Base-by-base conservation (phyloP, 257 asterid species). In the Nicotiana paniculata region DNA sequence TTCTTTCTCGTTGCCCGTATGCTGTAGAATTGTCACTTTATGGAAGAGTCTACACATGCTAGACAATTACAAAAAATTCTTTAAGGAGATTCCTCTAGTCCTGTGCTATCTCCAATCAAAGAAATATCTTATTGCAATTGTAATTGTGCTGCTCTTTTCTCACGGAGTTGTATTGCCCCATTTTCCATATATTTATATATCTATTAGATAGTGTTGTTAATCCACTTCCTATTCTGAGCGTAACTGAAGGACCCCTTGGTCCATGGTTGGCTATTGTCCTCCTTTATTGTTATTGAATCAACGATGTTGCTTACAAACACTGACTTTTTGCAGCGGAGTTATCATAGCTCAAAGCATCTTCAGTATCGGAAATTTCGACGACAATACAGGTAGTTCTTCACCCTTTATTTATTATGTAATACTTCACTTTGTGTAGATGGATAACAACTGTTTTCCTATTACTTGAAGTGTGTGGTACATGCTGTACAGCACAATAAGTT, bases 341-440 rank as follows among this genome's bases (percentile, higher is more conserved):
- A 74, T 74, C 39, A 74, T 74, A 74, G 62, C 79, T 74, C 79
- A 74, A 74, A 74, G 79, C 62, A 46, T 74, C 39, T 48, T 74
- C 24, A 74, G 61, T 74, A 74, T 48, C 39, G 15, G 62, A 74
- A 13, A 74, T 46, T 2, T 74, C 1, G 62, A 74, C 15, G 35
- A 48, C 24, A 13, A 48, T 74, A 12, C 39, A 74, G 79, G 79
- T 74, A 48, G 79, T 48, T 48, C 26, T 48, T 48, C 7, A 59
- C 39, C 39, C 37, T 74, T 17, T 48, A 24, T 48, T 74, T 74
- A 24, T 74, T 24, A 74, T 24, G 79, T 48, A 3, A 74, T 15
- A 24, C 39, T 74, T 74, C 61, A 74, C 24, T 21, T 43, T 11
- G 24, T 35, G 54, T 39, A 11, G 57, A 70, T 70, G 58, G 35